These are phyloP conservation scores for Aspergillus terreus DNA, from an alignment of 2,329 filamentous ascomycete species.

Conservation along the genomic window DNA sequence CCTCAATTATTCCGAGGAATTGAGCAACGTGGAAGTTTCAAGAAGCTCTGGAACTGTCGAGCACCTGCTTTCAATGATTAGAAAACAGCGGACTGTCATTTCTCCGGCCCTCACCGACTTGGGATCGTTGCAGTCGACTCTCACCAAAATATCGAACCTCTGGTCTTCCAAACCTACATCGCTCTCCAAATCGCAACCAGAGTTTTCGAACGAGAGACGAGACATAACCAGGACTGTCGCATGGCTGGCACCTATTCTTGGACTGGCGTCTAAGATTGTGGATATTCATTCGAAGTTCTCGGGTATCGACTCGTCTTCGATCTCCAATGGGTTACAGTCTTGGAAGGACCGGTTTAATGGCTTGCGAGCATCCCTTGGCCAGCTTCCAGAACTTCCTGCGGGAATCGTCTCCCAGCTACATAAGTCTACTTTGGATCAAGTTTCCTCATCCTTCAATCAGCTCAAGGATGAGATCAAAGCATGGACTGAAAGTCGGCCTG, in stretches of 20 bases:
- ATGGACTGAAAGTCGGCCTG: conserved; percentile 49
- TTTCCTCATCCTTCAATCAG: conserved; percentile 23
- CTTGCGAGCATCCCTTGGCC: conserved; percentile 41
- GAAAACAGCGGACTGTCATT: conserved; percentile 38
- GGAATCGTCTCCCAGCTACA: conserved; percentile 41
- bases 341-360: conserved; percentile 51
- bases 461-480: conserved; percentile 42
- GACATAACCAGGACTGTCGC: conserved; percentile 28
- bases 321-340: conserved; percentile 46
- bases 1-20: conserved; percentile 75
- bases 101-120: conserved; percentile 30
- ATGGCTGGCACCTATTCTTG: conserved; percentile 70
- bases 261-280: conserved; percentile 59
- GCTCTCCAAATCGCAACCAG: conserved; percentile 19
- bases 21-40: conserved; percentile 74
- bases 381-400: conserved; percentile 49
- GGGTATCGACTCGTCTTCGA: conserved; percentile 44
- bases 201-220: conserved; percentile 15
- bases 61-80: conserved; percentile 62
- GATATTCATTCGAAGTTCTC: conserved; percentile 66
- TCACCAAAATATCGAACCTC: conserved; percentile 31
- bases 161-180: conserved; percentile 26
- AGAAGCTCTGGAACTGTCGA: conserved; percentile 84
- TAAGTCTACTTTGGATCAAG: conserved; percentile 26
- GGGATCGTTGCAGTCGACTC: conserved; percentile 24